Base-by-base conservation (phyloP, 768 basidiomycete species). In the Leccinum incarnatum region DNA sequence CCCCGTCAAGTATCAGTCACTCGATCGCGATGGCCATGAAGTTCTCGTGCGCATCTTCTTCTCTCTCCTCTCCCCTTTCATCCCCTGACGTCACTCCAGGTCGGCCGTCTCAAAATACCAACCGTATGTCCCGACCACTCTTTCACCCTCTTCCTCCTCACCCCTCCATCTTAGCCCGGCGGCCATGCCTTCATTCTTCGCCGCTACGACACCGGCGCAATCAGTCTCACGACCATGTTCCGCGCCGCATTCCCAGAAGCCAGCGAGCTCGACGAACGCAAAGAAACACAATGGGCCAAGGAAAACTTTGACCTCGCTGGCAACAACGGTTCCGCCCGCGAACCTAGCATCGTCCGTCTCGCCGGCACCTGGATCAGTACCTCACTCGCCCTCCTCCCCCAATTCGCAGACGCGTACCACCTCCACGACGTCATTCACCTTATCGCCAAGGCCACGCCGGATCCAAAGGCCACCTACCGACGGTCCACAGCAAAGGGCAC, bases 191-290 rank as follows among this genome's bases (percentile, higher is more conserved):
- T 97, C 72, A 92, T 98, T 69, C 87, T 98, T 36, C 86, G 95
- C 48, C 86, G 95, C 55, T 95, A 91, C 66, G 95, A 98, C 75
- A 96, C 95, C 3, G 88, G 91, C 59, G 93, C 93, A 19, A 83
- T 98, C 74, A 91, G 88, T 62, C 83, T 95, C 10, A 96, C 95
- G 10, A 96, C 95, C 57, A 96, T 98, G 94, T 96, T 91, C 77
- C 91, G 94, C 58, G 94, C 94, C 8, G 93, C 93, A 0, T 98
- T 93, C 73, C 95, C 95, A 10, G 83, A 80, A 40, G 90, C 93
- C 4, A 76, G 78, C 46, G 91, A 94, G 2, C 76, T 80, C 51
- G 85, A 88, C 17, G 95, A 98, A 73, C 87, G 83, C 71, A 76
- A 75, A 12, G 95, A 97, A 72, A 79, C 89, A 45, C 80, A 83